Percentiles rank a stretch among this genome's conserved stretches.
phyloP scores from a whole-genome alignment of 1,284 basidiomycete species.

The Tylopilus sp. region DNA sequence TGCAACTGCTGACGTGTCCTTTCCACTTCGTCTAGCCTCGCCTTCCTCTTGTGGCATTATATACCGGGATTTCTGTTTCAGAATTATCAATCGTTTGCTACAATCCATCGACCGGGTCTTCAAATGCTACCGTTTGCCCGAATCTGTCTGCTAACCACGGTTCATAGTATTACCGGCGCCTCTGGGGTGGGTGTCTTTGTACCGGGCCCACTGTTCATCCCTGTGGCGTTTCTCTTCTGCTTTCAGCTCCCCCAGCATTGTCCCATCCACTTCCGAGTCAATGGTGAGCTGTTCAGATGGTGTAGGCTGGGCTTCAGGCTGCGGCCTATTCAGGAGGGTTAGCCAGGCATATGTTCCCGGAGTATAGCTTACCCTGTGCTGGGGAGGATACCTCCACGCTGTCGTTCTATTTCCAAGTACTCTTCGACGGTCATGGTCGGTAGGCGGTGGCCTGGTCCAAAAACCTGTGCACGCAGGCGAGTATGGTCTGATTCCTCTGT shows the following conservation, averaged over 20 bases:
- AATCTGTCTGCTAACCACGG: conserved; percentile 53
- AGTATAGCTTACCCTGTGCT: conserved; percentile 70
- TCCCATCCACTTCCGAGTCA: conserved; percentile 83
- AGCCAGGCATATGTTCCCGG: conserved; percentile 4
- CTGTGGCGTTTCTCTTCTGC: conserved; percentile 73
- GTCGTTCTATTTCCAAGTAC: conserved; percentile 82
- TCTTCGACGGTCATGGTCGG: conserved; percentile 98
- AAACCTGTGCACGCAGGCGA: conserved; percentile 74
- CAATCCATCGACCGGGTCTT: conserved; percentile 8
- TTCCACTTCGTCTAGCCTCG: not conserved
- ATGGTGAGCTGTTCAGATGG: conserved; percentile 72
- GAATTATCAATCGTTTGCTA: conserved; percentile 15
- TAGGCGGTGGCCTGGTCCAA: conserved; percentile 79
- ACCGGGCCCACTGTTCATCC: conserved; percentile 84
- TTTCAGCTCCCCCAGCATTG: conserved; percentile 62
- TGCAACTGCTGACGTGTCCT: conserved; percentile 59
- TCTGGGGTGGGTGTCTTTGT: conserved; percentile 72
- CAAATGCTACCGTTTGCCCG: conserved; percentile 8
- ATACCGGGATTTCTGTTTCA: conserved; percentile 29
- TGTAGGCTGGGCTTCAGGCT: conserved; percentile 63
- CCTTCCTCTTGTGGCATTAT: conserved; percentile 20
- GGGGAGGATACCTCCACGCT: conserved; percentile 81
- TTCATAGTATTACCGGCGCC: conserved; percentile 96
- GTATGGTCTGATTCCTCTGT: conserved; percentile 61
- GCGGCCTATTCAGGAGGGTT: conserved; percentile 46